These are phyloP conservation scores for Phytophthora parvispora DNA, from an alignment of 352 stramenopile species.

Conservation along the genomic window DNA sequence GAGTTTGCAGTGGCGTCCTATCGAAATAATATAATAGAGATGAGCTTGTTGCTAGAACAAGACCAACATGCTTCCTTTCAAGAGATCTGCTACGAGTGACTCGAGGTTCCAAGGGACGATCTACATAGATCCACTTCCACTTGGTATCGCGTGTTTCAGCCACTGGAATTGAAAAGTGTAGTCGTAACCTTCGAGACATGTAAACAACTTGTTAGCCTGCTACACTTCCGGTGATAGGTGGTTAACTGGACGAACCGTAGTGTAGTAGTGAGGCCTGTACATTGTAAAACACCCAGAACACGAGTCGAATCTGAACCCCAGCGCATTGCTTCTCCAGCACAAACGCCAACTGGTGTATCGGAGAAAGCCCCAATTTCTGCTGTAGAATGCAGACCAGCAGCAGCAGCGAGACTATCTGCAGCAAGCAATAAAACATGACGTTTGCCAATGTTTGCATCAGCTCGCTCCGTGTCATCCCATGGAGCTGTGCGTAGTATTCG, in stretches of 20 bases:
- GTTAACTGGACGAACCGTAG: neutral
- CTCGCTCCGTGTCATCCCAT: neutral
- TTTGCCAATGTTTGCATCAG: neutral
- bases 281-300: slow-evolving; percentile 1
- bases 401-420: neutral
- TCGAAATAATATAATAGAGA: too few species aligned
- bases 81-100: too few species aligned
- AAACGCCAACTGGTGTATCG: neutral
- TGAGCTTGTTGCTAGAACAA: too few species aligned
- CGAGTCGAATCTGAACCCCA: neutral
- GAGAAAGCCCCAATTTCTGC: neutral
- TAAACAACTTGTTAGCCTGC: neutral
- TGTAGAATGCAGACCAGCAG: neutral
- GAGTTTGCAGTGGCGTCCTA: too few species aligned
- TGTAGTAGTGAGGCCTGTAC: neutral
- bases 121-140: neutral
- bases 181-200: neutral
- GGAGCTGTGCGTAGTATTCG: neutral
- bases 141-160: neutral
- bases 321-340: neutral
- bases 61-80: too few species aligned
- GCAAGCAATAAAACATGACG: neutral
- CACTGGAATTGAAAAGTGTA: neutral
- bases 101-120: too few species aligned
- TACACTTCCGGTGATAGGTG: neutral